Conservation (phyloP, 2,329 filamentous ascomycete species). For the Aspergillus tanneri region DNA sequence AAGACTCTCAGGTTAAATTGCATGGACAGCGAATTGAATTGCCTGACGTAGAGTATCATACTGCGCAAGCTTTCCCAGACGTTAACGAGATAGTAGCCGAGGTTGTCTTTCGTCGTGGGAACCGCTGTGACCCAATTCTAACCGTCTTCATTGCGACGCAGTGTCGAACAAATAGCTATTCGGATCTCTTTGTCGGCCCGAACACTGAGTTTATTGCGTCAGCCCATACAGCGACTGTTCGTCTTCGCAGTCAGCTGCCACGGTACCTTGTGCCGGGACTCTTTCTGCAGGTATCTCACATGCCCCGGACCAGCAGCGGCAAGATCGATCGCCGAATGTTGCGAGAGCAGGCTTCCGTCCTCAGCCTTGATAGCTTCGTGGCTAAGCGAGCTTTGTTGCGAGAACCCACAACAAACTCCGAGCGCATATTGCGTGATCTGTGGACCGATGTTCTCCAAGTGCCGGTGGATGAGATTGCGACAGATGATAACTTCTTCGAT, state of each 20-base stretch:
- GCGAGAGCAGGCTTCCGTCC: neutral
- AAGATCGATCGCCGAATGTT: conserved; percentile 1
- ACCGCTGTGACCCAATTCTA: too few relatives aligned
- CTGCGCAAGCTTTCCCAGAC: too few relatives aligned
- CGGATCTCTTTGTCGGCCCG: neutral
- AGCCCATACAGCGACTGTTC: neutral
- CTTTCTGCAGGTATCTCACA: neutral
- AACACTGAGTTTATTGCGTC: neutral
- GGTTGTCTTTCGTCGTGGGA: too few relatives aligned
- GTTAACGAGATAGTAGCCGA: too few relatives aligned
- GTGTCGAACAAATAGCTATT: neutral
- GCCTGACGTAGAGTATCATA: too few relatives aligned
- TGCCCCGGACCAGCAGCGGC: neutral
- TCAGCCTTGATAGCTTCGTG: too few relatives aligned
- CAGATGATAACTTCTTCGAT: conserved; percentile 20
- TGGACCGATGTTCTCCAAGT: conserved; percentile 9
- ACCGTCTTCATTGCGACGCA: too few relatives aligned
- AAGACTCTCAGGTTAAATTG: conserved; percentile 21
- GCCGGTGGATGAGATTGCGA: conserved; percentile 7
- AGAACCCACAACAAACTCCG: neutral
- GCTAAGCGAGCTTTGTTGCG: neutral
- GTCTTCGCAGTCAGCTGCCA: neutral
- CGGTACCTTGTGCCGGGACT: neutral
- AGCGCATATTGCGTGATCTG: neutral
- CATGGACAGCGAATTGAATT: too few relatives aligned